These are phyloP conservation scores for Plantago elongata DNA, from an alignment of 257 asterid genomes.

Conservation along the genomic window DNA sequence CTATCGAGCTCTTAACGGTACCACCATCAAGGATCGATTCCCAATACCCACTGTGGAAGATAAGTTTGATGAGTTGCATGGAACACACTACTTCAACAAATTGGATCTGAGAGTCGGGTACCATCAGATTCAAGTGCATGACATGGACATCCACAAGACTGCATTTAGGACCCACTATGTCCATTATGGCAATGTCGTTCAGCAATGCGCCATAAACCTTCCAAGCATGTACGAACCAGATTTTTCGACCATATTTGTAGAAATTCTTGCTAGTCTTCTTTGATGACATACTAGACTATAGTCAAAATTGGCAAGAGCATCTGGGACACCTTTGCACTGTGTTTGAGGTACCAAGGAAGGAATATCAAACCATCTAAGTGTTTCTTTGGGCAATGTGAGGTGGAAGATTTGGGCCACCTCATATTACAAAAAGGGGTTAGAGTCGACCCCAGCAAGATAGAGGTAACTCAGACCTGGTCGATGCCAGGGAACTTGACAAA, in stretches of 20 bases:
- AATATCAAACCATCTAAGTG: not conserved
- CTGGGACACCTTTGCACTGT: not conserved
- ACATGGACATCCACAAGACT: not conserved
- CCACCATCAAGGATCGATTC: not conserved
- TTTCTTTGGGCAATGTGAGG: not conserved
- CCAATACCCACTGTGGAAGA: not conserved
- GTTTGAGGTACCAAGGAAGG: not conserved
- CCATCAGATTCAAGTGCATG: not conserved
- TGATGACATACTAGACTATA: not conserved
- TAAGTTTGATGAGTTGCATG: not conserved
- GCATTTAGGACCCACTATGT: not conserved
- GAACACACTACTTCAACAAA: not conserved
- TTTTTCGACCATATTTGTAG: not conserved
- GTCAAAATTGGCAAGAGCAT: not conserved
- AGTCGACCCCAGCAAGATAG: not conserved
- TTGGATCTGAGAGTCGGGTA: not conserved
- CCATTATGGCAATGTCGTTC: not conserved
- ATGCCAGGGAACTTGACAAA: not conserved
- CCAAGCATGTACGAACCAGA: not conserved
- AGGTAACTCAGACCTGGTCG: not conserved
- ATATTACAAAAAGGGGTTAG: not conserved
- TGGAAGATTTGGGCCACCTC: slow-evolving; percentile 2
- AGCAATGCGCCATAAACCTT: not conserved
- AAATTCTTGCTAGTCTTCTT: not conserved
- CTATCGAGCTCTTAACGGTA: not conserved